Conservation (phyloP, 306 rosid genomes). For the Amphicarpaea edgeworthii region DNA sequence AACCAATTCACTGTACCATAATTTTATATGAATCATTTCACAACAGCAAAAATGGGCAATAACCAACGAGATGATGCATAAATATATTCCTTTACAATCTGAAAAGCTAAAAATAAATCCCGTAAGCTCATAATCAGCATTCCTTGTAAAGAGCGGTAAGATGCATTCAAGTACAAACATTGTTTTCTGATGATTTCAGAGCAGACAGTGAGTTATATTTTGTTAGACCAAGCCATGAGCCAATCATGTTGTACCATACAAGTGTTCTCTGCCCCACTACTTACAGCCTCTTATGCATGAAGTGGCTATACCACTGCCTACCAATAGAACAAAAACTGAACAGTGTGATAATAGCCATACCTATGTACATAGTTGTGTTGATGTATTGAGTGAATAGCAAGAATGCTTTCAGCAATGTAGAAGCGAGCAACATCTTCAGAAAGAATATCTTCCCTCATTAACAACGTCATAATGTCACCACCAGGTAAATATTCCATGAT, state of each 20-base stretch:
- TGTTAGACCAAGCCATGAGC: constrained; percentile 37
- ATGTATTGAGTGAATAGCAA: constrained; percentile 96
- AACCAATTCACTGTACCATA: constrained; percentile 22
- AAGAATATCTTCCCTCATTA: constrained; percentile 97
- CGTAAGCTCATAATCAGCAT: background rate
- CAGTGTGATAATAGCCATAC: constrained; percentile 51
- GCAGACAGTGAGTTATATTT: constrained; percentile 11
- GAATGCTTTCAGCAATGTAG: constrained; percentile 97
- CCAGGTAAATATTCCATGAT: constrained; percentile 99
- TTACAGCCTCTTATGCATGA: constrained; percentile 24
- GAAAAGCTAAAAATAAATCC: constrained; percentile 32
- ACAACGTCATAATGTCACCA: constrained; percentile 97
- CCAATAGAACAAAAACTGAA: constrained; percentile 32
- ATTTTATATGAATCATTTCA: constrained; percentile 33
- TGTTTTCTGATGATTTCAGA: background rate
- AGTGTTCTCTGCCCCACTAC: constrained; percentile 36
- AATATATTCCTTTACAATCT: constrained; percentile 30
- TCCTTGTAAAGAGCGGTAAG: constrained; percentile 23
- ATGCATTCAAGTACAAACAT: constrained; percentile 18
- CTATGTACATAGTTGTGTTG: constrained; percentile 96
- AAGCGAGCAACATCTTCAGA: constrained; percentile 94
- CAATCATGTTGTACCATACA: constrained; percentile 24
- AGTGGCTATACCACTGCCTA: constrained; percentile 26
- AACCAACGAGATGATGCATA: constrained; percentile 11
- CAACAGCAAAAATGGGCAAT: constrained; percentile 23